phyloP scores from a whole-genome alignment of 495 filamentous ascomycete species.

The Aspergillus biplanus region DNA sequence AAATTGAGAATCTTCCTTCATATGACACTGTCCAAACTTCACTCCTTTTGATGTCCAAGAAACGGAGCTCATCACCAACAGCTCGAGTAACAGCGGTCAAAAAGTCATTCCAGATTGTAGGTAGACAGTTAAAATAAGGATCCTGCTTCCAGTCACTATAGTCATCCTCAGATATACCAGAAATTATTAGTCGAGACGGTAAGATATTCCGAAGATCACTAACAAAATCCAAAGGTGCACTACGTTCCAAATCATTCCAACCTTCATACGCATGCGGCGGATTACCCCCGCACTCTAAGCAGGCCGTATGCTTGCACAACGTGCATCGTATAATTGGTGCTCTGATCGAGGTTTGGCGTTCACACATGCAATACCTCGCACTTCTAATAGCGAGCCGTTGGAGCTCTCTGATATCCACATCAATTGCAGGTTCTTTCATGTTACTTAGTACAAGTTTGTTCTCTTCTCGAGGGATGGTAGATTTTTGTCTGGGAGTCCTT shows the following conservation, averaged over 20 bases:
- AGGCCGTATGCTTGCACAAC: constrained; percentile 60
- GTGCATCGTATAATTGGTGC: constrained; percentile 49
- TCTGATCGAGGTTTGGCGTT: constrained; percentile 49
- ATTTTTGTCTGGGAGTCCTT: constrained; percentile 14
- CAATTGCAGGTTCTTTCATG: constrained; percentile 11
- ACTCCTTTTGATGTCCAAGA: constrained; percentile 49
- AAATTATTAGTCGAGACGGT: constrained; percentile 50
- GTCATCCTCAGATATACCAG: constrained; percentile 33
- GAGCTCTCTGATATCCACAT: constrained; percentile 17
- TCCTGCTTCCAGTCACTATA: constrained; percentile 29
- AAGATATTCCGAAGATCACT: constrained; percentile 42
- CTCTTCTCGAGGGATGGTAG: constrained; percentile 7
- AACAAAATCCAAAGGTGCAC: constrained; percentile 53
- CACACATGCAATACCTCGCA: constrained; percentile 59
- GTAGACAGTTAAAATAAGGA: constrained; percentile 10
- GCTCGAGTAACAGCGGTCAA: constrained; percentile 36
- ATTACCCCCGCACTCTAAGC: constrained; percentile 57
- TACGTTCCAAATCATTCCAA: constrained; percentile 33
- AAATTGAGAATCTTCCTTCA: constrained; percentile 45
- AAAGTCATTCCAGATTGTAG: constrained; percentile 41
- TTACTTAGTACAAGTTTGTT: constrained; percentile 16
- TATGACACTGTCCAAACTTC: constrained; percentile 58
- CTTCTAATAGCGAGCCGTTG: constrained; percentile 36
- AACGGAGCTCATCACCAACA: constrained; percentile 46
- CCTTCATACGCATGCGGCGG: constrained; percentile 56